Evolutionary conservation across 805 yeast species (phyloP), one percentile per base, ranked within the genome.

Genomic region (Saccharomycopsis oosterbeekiorum): DNA sequence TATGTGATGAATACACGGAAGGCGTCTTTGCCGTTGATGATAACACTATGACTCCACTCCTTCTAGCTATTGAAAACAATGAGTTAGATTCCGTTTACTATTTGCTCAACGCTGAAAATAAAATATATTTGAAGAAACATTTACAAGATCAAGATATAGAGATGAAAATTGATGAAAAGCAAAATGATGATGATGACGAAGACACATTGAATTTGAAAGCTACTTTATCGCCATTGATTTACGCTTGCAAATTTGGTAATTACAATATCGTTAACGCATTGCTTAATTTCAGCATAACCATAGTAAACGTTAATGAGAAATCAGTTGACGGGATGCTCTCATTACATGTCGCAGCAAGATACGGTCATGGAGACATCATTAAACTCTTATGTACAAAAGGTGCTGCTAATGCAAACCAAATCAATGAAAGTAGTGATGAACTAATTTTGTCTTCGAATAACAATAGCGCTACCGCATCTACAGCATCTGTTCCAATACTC

Each of bases 251-350:
- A 68, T 81, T 82, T 63, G 97, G 97, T 14, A 84, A 89, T 68
- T 81, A 78, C 64, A 82, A 83, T 57, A 86, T 89, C 10, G 86
- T 90, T 17, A 80, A 84, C 65, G 74, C 84, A 60, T 73, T 91
- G 12, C 73, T 92, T 47, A 75, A 79, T 29, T 71, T 75, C 55
- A 70, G 75, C 14, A 66, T 64, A 40, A 47, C 53, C n/a, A 69
- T 74, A 68, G 62, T 70, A 36, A 59, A 65, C 2, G 41, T 67
- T 59, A 55, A 67, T 60, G 40, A 69, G 70, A 74, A 86, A 71
- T 82, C 93, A 70, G 96, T 96, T 0, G 97, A 93, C 74, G 96
- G 99, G 0, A 78, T 91, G 56, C 81, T 84, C 54, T 96, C 97
- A 0, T 74, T 93, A 55, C 99, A 94, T 71, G 86, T 93, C 41